Evolutionary conservation across 1,139 yeast species (phyloP).

Genomic region (Geotrichum carabidarum): DNA sequence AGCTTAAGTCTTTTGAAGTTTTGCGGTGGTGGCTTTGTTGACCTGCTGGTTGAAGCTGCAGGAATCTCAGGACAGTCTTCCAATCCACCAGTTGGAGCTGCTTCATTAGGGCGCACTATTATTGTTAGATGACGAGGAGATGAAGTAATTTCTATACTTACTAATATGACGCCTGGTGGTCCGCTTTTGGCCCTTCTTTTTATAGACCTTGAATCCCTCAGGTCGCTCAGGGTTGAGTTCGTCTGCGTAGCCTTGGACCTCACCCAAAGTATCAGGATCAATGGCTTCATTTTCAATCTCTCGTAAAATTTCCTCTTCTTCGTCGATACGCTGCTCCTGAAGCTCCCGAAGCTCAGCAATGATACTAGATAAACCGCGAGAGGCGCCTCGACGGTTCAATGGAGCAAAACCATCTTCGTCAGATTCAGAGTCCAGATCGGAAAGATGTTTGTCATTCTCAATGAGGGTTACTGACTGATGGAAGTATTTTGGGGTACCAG

Average conservation of each 20-base stretch:
- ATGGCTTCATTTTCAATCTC: slow-evolving; percentile 25
- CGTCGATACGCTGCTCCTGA: slow-evolving; percentile 24
- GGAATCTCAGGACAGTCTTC: slow-evolving; percentile 11
- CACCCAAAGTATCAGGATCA: slow-evolving; percentile 21
- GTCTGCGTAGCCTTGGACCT: slow-evolving; percentile 18
- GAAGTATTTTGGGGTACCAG: slow-evolving; percentile 18
- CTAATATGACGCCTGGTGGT: slow-evolving; percentile 58
- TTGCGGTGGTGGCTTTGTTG: slow-evolving; percentile 18
- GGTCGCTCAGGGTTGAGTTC: slow-evolving; percentile 17
- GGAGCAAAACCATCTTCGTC: slow-evolving; percentile 14
- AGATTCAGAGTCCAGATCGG: slow-evolving; percentile 5
- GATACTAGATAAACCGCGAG: slow-evolving; percentile 19
- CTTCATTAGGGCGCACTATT: slow-evolving; percentile 18
- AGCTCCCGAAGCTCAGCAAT: slow-evolving; percentile 24
- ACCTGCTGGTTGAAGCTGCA: slow-evolving; percentile 2
- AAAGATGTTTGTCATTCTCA: not conserved
- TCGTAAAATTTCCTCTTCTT: slow-evolving; percentile 23
- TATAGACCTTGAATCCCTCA: slow-evolving; percentile 25
- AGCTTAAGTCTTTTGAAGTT: slow-evolving; percentile 28
- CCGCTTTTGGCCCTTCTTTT: slow-evolving; percentile 52
- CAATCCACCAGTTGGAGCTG: slow-evolving; percentile 10
- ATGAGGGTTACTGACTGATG: slow-evolving; percentile 4
- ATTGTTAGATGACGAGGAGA: slow-evolving; percentile 9
- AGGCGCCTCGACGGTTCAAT: slow-evolving; percentile 14
- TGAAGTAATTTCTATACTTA: slow-evolving; percentile 29